Base-by-base conservation (phyloP, 2,329 filamentous ascomycete genomes). In the Colletotrichum sp. region DNA sequence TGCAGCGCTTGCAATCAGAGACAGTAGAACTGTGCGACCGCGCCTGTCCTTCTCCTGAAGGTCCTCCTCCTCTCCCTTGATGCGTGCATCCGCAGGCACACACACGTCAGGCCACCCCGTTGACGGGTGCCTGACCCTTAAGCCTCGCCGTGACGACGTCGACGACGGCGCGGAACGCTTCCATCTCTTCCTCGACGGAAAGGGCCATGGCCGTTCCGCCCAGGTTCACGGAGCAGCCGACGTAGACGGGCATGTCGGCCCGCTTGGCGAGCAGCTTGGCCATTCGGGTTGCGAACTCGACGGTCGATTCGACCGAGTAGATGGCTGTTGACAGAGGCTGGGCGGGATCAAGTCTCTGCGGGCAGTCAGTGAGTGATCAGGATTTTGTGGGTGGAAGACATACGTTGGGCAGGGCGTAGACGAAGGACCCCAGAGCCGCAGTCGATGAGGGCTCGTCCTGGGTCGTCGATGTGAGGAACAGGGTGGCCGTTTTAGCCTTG, bases 331-430 rank as follows among this genome's bases (percentile, higher is more conserved):
- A 93, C 78, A 98, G 85, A 78, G 95, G 90, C 83, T 95, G 90
- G 79, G 85, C 84, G 78, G 90, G 84, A 76, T 90, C 87, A 81
- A 89, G 88, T 83, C 84, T 87, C 89, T 91, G 80, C n/a, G 7
- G 36, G 13, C 28, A 7, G 18, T 49, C 18, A 24, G 67, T 28
- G 15, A 4, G 30, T 44, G n/a, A 3, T 8, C 62, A 16, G 15
- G 39, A n/a, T 8, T 16, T 52, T 76, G 63, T 76, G 67, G 26
- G n/a, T 16, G 6, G 26, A 36, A n/a, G 24, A 64, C 87, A 80
- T 87, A 98, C 97, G 86, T 98, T 94, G 18, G 97, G 96, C 83
- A 99, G 91, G 4, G 96, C 95, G 83, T 98, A 99, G 62, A 99
- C 95, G 82, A 99, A 96, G 66, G 95, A 98, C 5, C 97, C 96